Base-by-base conservation (phyloP, 1,284 basidiomycete genomes). In the Boletus semigastroideus region DNA sequence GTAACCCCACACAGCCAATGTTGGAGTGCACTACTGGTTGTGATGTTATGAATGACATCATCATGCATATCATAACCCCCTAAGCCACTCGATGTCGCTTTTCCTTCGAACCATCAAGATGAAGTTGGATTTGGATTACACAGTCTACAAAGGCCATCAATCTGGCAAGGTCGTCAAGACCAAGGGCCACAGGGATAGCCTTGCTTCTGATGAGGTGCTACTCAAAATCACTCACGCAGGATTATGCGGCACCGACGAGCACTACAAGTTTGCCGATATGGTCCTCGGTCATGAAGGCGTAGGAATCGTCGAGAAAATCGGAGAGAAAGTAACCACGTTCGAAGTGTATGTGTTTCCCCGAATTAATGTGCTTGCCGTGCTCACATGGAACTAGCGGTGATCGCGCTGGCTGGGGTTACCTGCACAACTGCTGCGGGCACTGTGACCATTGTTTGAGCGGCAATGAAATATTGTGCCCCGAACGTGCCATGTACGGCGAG, bases 211-310 rank as follows among this genome's bases (percentile, higher is more conserved):
- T 28, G 61, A 76, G 34, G 68, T 76, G 31, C 62, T 73, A 5
- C 50, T 76, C 47, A 67, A 59, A 33, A 63, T 76, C 56, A 74
- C 73, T 14, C 74, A 75, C 46, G 73, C 70, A 10, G 75, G 74
- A 5, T 31, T 74, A 7, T 82, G 80, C 49, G 78, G 75, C 51
- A 78, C 78, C 7, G 82, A 84, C 61, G 69, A 78, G 27, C 73
- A 72, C 45, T 66, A 59, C 58, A 63, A 59, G 52, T 12, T 38
- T 12, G 37, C 6, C 12, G 65, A 67, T 40, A 72, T 73, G 54
- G 71, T 72, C n/a, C 67, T 74, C 37, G 70, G 73, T 8, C 70
- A 72, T 28, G 71, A 72, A 55, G 71, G 72, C 9, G 50, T 67
- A 1, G 72, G 63, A 5, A 14, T 69, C 17, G 65, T 72, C 12